Conservation (phyloP, 208 protist species). For the Trypanosoma avium region DNA sequence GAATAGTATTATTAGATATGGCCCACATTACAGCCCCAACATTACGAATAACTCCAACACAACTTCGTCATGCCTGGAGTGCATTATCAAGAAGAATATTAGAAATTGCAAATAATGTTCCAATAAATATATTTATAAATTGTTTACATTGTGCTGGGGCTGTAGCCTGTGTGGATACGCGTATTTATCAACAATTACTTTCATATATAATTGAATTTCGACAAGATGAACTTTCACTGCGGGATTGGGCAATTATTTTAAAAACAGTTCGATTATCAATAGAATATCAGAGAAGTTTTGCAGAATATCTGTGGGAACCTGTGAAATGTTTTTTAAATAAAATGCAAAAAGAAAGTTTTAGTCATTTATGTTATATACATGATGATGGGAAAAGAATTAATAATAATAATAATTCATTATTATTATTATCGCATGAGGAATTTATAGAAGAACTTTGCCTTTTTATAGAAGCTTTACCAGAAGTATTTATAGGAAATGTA, state of each 20-base stretch:
- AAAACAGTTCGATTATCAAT: conserved; percentile 35
- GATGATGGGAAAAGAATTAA: too few relatives aligned
- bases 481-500: conserved; percentile 40
- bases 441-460: conserved; percentile 25
- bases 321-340: conserved; percentile 8
- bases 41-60: conserved; percentile 12
- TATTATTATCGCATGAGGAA: too few relatives aligned
- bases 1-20: neutral
- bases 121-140: conserved; percentile 31
- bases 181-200: conserved; percentile 57
- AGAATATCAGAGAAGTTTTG: conserved; percentile 20
- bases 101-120: conserved; percentile 16
- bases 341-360: conserved; percentile 9
- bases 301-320: conserved; percentile 27
- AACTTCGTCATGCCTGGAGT: conserved; percentile 34
- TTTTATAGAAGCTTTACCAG: conserved; percentile 41
- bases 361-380: neutral
- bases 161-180: conserved; percentile 55
- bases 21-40: conserved; percentile 7
- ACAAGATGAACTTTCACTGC: conserved; percentile 14
- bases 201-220: conserved; percentile 41
- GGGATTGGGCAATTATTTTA: conserved; percentile 48
- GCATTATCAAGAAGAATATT: conserved; percentile 28
- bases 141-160: conserved; percentile 49
- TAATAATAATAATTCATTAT: too few relatives aligned